Conservation (phyloP, 1,284 basidiomycete genomes). For the Heterobasidion annosum region DNA sequence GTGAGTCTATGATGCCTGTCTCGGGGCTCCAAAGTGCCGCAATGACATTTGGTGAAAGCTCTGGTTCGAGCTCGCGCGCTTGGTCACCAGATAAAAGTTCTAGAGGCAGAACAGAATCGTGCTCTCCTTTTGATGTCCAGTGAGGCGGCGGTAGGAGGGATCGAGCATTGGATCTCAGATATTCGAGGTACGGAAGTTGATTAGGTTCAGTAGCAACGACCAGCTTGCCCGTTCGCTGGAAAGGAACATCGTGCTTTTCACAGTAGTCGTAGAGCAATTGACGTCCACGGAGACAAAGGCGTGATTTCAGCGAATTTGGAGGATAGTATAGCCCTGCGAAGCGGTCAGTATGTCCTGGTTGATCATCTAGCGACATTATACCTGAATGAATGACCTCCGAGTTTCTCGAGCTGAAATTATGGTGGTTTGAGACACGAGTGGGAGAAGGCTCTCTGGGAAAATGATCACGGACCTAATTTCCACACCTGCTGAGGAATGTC, state of each 20-base stretch:
- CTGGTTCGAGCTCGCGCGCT: slow-evolving; percentile 74
- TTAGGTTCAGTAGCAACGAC: slow-evolving; percentile 59
- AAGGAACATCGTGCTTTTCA: slow-evolving; percentile 52
- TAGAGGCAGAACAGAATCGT: slow-evolving; percentile 45
- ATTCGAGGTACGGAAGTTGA: slow-evolving; percentile 65
- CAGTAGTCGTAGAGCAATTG: slow-evolving; percentile 82
- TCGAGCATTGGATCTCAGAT: slow-evolving; percentile 57
- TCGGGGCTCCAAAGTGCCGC: slow-evolving; percentile 77
- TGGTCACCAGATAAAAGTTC: slow-evolving; percentile 66
- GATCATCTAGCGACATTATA: slow-evolving; percentile 17
- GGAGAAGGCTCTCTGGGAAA: not conserved
- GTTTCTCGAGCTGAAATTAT: slow-evolving; percentile 69
- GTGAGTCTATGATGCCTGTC: slow-evolving; percentile 90
- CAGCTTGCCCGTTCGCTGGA: slow-evolving; percentile 80
- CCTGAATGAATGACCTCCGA: slow-evolving; percentile 96
- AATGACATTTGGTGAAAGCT: slow-evolving; percentile 63
- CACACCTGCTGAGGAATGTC: slow-evolving; percentile 66
- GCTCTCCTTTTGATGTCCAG: slow-evolving; percentile 7
- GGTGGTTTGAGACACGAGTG: not conserved
- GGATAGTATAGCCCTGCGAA: slow-evolving; percentile 75
- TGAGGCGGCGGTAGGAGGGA: slow-evolving; percentile 30
- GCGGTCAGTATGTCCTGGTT: not conserved
- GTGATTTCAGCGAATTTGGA: slow-evolving; percentile 76
- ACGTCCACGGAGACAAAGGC: slow-evolving; percentile 81
- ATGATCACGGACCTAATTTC: slow-evolving; percentile 64